Evolutionary conservation across 208 protist genomes (phyloP), one percentile per base, ranked within the genome.

Genomic region (Crithidia acanthocephali): DNA sequence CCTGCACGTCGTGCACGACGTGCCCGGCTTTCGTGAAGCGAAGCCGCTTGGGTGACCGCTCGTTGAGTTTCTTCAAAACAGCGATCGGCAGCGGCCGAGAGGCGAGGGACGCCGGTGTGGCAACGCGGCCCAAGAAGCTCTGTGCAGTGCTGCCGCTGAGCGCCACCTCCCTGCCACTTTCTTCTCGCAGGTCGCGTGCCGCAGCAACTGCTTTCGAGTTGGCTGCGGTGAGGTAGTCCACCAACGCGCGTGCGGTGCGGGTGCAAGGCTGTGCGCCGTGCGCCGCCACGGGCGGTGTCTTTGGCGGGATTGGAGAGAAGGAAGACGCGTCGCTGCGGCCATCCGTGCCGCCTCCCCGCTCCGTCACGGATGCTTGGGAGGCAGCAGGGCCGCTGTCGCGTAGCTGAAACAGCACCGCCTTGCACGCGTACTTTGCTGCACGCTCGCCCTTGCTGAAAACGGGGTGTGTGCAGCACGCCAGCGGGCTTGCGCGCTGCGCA

Each of bases 381-480:
- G 45, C 25, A 32, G 50, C 5, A 32, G 50, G 22, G 15, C 25
- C 25, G 25, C 25, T 15, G 6, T 55, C 50, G 22, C 6, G 22
- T 22, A 7, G 23, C 18, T 50, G 45, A 16, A 50, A 50, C 4
- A 30, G 6, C 7, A 55, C 50, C 2, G 23, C 25, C 30, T 55
- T 55, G 5, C 8, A 30, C 5, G 25, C 11, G 23, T 30, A 22
- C 3, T 25, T 30, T 2, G 15, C 6, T 33, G 40, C 1, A 11
- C 20, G 4, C 1, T 8, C 37, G 1, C 28, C 59, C 11, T n/a
- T 20, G 2, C 9, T 11, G 27, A 25, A 11, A n/a, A 13, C 16
- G 2, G 59, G 16, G 40, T 65, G 59, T n/a, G 59, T 65, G 27
- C 59, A 65, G 20, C 28, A 65, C 27, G 1, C 25, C 44, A 10